A percentile compares a stretch with the other conserved stretches of the same genome.
Evolutionary conservation across 495 filamentous ascomycete genomes (phyloP).

Genomic region (Chaetomium tenue): DNA sequence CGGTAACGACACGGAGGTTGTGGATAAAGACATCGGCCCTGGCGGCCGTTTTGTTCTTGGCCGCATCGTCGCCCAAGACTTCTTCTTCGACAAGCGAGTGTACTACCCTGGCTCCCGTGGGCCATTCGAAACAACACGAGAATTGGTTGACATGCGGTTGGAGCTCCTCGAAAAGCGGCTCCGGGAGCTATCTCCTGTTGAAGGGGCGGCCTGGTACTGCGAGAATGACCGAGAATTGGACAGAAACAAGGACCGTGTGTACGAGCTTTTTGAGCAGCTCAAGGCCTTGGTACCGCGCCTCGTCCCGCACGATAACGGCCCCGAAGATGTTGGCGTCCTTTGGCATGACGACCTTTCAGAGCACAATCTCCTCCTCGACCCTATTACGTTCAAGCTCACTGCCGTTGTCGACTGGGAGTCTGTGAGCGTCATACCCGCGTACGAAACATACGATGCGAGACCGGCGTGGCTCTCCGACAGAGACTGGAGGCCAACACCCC

Average conservation of each 20-base stretch:
- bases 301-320: slow-evolving; percentile 14
- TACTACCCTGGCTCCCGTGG: slow-evolving; percentile 16
- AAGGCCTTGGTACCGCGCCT: slow-evolving; percentile 11
- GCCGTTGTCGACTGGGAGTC: slow-evolving; percentile 41
- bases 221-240: slow-evolving; percentile 17
- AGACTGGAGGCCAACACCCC: slow-evolving; percentile 50
- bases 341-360: slow-evolving; percentile 33
- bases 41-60: slow-evolving; percentile 16
- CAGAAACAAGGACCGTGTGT: slow-evolving; percentile 1
- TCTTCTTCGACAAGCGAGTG: slow-evolving; percentile 20
- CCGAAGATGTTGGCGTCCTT: slow-evolving; percentile 23
- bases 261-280: slow-evolving; percentile 15
- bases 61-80: slow-evolving; percentile 21
- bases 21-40: slow-evolving; percentile 14
- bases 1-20: background rate
- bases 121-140: slow-evolving; percentile 12
- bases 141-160: slow-evolving; percentile 16
- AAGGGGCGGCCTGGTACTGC: slow-evolving; percentile 17
- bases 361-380: slow-evolving; percentile 30
- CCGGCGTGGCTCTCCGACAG: slow-evolving; percentile 64
- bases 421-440: slow-evolving; percentile 59
- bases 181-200: slow-evolving; percentile 6
- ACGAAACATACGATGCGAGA: slow-evolving; percentile 66
- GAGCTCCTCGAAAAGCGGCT: slow-evolving; percentile 16
- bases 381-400: slow-evolving; percentile 27